phyloP scores from a whole-genome alignment of 2,329 filamentous ascomycete species.

The Monilinia fructicola region DNA sequence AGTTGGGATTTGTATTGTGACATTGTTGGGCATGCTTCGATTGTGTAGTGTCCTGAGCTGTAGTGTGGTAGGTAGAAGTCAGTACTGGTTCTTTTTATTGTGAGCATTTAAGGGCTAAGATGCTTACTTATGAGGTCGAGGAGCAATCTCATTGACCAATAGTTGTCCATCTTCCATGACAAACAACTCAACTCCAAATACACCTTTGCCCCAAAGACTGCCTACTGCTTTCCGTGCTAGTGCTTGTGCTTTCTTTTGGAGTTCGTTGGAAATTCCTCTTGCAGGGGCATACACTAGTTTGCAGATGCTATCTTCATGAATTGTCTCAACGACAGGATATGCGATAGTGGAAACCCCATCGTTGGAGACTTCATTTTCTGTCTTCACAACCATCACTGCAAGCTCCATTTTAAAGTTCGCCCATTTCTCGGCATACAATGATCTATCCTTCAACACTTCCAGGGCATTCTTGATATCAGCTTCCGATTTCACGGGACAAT shows the following conservation, averaged over 20 bases:
- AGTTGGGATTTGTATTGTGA: conserved; percentile 88
- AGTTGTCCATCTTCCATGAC: conserved; percentile 69
- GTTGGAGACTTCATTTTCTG: conserved; percentile 58
- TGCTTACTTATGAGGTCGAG: conserved; percentile 33
- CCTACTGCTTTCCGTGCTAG: conserved; percentile 77
- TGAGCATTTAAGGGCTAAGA: neutral
- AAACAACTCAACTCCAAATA: conserved; percentile 98
- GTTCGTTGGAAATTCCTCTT: conserved; percentile 60
- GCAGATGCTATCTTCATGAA: conserved; percentile 95
- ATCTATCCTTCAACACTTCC: conserved; percentile 65
- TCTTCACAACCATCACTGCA: conserved; percentile 92
- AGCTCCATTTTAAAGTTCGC: conserved; percentile 82
- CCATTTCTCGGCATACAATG: conserved; percentile 71
- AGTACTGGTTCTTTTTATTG: neutral
- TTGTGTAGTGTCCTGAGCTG: conserved; percentile 84
- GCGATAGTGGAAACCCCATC: conserved; percentile 57
- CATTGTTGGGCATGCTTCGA: conserved; percentile 81
- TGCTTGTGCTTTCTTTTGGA: conserved; percentile 66
- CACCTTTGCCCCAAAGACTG: conserved; percentile 81
- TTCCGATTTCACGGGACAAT: conserved; percentile 61
- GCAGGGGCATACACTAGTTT: conserved; percentile 88
- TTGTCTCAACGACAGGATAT: conserved; percentile 89
- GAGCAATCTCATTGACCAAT: conserved; percentile 56
- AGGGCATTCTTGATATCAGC: conserved; percentile 65
- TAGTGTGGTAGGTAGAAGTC: conserved; percentile 72